Conservation (phyloP, 2,329 filamentous ascomycete genomes). For the Aureobasidium sp. region DNA sequence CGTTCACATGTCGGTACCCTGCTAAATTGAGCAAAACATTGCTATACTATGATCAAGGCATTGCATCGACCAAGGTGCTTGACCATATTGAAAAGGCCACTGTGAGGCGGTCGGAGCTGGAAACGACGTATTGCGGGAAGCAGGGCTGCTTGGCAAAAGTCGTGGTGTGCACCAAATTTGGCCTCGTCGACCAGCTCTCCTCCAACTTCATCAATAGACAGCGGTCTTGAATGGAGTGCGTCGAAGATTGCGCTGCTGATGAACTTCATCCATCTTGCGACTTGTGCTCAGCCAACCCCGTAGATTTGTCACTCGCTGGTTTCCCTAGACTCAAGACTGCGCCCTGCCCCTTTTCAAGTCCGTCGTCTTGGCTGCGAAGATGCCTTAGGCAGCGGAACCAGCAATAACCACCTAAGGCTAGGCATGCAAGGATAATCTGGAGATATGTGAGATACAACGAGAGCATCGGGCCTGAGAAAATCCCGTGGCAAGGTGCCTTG, state of each 20-base stretch:
- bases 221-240: background rate
- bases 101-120: background rate
- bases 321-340: background rate
- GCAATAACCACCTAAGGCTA: background rate
- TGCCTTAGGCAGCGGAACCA: background rate
- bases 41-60: background rate
- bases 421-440: background rate
- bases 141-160: background rate
- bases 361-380: background rate
- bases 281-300: background rate
- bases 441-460: background rate
- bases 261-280: background rate
- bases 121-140: background rate
- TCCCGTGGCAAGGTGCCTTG: background rate
- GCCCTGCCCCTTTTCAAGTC: background rate
- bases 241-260: background rate
- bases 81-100: background rate
- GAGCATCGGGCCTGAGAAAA: no score
- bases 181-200: no score
- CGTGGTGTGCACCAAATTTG: background rate
- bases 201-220: background rate
- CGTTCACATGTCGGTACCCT: background rate
- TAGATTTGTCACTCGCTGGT: background rate
- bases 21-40: no score
- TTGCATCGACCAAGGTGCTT: background rate